Evolutionary conservation across 208 protist genomes (phyloP).

Genomic region (Endotrypanum monterogeii): DNA sequence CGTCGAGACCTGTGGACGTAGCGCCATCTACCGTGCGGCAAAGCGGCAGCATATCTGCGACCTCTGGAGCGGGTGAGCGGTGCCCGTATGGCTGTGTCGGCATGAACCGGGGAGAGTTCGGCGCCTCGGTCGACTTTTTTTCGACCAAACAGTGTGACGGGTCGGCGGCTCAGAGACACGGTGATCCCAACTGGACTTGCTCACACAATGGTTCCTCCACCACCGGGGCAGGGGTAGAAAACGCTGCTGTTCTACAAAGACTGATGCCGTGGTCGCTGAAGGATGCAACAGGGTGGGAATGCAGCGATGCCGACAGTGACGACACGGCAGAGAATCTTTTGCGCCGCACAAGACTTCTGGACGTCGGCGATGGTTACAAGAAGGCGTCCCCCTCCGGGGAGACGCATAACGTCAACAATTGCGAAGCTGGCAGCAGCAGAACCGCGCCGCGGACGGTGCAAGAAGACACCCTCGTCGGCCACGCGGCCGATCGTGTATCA

Average conservation of each 20-base stretch:
- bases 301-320: conserved; percentile 1
- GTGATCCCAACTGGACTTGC: neutral
- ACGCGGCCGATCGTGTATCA: neutral
- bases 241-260: conserved; percentile 5
- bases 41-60: neutral
- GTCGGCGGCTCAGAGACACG: neutral
- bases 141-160: neutral
- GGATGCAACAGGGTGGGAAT: neutral
- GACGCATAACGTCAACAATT: neutral
- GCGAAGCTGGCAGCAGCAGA: neutral
- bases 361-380: conserved; percentile 7
- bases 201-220: no score
- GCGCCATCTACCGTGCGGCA: neutral
- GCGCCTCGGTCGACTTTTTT: neutral
- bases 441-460: neutral
- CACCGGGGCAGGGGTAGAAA: no score
- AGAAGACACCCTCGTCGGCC: neutral
- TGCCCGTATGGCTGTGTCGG: neutral
- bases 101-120: neutral
- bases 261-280: conserved; percentile 27
- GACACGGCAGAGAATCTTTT: conserved; percentile 19
- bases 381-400: neutral
- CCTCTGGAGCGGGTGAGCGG: neutral
- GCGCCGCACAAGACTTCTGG: conserved; percentile 17
- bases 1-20: neutral